phyloP scores from a whole-genome alignment of 805 yeast genomes.

The Candida patagonica region DNA sequence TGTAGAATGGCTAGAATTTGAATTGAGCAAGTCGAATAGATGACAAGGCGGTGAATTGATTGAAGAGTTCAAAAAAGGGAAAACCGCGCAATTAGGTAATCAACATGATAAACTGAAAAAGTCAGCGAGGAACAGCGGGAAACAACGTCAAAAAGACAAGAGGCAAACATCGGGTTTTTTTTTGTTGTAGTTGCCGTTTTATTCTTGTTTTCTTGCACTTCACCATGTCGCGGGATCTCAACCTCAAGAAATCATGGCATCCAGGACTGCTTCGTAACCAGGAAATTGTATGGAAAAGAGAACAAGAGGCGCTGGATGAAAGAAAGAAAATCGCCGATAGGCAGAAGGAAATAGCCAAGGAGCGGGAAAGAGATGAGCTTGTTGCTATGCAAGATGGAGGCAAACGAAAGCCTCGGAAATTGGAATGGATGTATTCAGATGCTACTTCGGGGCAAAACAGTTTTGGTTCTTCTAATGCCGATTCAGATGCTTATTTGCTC shows the following conservation, averaged over 20 bases:
- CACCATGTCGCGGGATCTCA: constrained; percentile 61
- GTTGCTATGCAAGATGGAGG: constrained; percentile 37
- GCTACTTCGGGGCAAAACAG: constrained; percentile 24
- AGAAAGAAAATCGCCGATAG: constrained; percentile 53
- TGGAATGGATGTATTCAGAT: constrained; percentile 78
- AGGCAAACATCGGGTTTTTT: neutral
- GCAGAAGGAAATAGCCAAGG: constrained; percentile 53
- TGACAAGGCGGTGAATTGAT: too few species aligned
- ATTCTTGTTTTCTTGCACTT: neutral
- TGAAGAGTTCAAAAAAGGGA: too few species aligned
- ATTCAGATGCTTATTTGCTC: constrained; percentile 43
- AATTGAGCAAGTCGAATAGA: too few species aligned
- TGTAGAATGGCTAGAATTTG: too few species aligned
- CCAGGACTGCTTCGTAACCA: constrained; percentile 81
- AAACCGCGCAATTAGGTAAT: too few species aligned
- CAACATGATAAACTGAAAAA: too few species aligned
- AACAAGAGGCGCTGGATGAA: constrained; percentile 69
- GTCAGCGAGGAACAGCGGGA: neutral
- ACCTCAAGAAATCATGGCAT: constrained; percentile 92
- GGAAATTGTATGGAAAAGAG: constrained; percentile 74
- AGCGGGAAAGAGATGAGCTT: constrained; percentile 51
- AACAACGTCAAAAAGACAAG: neutral
- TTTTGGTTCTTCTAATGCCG: constrained; percentile 26
- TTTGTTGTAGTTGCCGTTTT: neutral
- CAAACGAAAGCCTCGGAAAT: constrained; percentile 34